phyloP scores from a whole-genome alignment of 192 early-diverging fungal genomes.

The Podila verticillata region DNA sequence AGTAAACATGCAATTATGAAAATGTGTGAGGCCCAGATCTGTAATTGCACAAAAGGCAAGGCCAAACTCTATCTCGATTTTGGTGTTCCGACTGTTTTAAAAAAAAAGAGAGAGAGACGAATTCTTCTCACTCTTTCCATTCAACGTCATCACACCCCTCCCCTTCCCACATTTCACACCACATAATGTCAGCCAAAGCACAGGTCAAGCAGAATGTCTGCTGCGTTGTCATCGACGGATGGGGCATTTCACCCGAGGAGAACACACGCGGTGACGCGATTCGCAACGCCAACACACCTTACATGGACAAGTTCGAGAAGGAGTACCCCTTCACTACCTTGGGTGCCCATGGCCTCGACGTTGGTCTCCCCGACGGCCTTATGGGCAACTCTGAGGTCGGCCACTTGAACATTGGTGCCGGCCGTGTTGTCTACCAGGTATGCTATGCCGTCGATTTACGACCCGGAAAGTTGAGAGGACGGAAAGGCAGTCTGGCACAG shows the following conservation, averaged over 20 bases:
- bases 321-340: constrained; percentile 81
- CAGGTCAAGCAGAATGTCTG: constrained; percentile 73
- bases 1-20: neutral
- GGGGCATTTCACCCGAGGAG: constrained; percentile 86
- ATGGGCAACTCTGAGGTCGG: constrained; percentile 99
- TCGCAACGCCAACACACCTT: constrained; percentile 90
- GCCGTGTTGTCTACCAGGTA: constrained; percentile 97
- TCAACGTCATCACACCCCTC: neutral
- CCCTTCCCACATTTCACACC: neutral
- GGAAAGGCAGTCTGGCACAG: neutral
- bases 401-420: constrained; percentile 99
- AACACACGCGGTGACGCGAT: constrained; percentile 90
- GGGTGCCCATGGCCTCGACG: constrained; percentile 93
- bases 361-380: constrained; percentile 97
- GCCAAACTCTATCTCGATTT: neutral
- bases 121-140: neutral
- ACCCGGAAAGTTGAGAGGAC: neutral
- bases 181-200: constrained; percentile 17
- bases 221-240: constrained; percentile 97
- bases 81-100: neutral
- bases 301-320: constrained; percentile 86
- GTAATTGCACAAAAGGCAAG: neutral
- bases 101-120: neutral
- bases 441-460: neutral
- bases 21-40: neutral